Evolutionary conservation across 2,329 filamentous ascomycete genomes (phyloP), one percentile per base, ranked within the genome.

Genomic region (Pseudohalonectria lignicola): DNA sequence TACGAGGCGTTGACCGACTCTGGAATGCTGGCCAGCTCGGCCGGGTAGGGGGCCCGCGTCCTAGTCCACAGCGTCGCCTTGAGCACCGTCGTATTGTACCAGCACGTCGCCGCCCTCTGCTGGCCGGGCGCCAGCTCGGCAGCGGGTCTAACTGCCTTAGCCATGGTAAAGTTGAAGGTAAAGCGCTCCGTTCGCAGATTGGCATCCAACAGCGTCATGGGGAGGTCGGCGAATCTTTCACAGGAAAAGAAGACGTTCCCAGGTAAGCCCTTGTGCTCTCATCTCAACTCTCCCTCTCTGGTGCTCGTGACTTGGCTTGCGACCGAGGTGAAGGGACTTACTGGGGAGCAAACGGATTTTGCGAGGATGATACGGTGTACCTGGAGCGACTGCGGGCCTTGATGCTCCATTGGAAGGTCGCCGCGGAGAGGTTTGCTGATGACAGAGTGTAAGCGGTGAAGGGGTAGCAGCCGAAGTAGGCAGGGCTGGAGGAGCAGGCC

Each of bases 331-430:
- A n/a, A n/a, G n/a, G n/a, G n/a, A n/a, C n/a, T n/a, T n/a, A n/a
- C 4, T 60, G 57, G 4, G 77, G 67, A 21, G 63, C 62, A 46
- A 79, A 74, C 1, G 68, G 67, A 45, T 76, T 75, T 20, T 64
- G 55, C 3, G 72, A 72, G 5, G 41, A 41, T 7, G 41, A 43
- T 11, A 43, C 26, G 33, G 36, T 29, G 30, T 43, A 41, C 5
- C 16, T 30, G 8, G 31, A 21, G 20, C 25, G 5, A 23, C 36
- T 31, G 32, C 31, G 29, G n/a, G 39, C 25, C 34, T 32, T 54
- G 41, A 84, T 76, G 41, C 71, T 63, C 78, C 77, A 83, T 51
- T 72, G 66, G 54, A 82, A 80, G 6, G 66, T 71, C 0, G 71
- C 63, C 4, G 64, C 52, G 4, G 59, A 57, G 16, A 62, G 58